Base-by-base conservation (phyloP, 2,329 filamentous ascomycete species). In the Emericellopsis cladophorae region DNA sequence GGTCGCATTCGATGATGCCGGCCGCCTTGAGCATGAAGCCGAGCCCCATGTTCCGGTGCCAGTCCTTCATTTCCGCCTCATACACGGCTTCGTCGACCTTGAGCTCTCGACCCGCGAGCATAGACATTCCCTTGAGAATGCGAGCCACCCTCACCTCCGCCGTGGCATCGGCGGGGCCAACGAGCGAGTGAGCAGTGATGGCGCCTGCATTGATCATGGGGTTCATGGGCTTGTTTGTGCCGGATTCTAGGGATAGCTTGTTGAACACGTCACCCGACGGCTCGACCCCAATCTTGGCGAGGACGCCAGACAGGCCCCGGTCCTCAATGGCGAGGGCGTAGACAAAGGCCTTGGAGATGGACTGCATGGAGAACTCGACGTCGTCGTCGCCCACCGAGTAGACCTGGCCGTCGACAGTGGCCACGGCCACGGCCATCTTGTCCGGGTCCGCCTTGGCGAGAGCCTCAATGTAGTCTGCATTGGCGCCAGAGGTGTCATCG, bases 1-100 rank as follows among this genome's bases (percentile, higher is more conserved):
- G 52, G 40, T 61, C 57, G 36, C 59, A 52, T 2, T 49, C 43
- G 31, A 63, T 57, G 46, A 64, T 57, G 1, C 58, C 59, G 2
- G 59, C 59, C 2, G 60, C 59, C 39, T 62, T 64, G 45, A 64
- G 57, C 59, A 63, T 63, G 41, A 59, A 60, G 2, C 56, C 60
- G 1, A 64, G 55, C 22, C 52, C 56, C 52, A 58, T 58, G 46
- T 59, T 59, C 8, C 57, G 52, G 11, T 58, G 45, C 1, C 55
- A 58, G 31, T 56, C 54, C 18, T 49, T 53, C 14, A 62, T 45
- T 43, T 64, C 60, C 4, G 60, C 58, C 16, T 61, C 48, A 44
- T 60, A 64, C 10, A 63, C 60, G 10, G 55, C 56, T 38, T 64
- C 60, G 45, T 59, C 57, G 1, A 62, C 59, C 5, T 49, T 47